Evolutionary conservation across 1,284 basidiomycete genomes (phyloP).

Genomic region (Moniliella sp.): DNA sequence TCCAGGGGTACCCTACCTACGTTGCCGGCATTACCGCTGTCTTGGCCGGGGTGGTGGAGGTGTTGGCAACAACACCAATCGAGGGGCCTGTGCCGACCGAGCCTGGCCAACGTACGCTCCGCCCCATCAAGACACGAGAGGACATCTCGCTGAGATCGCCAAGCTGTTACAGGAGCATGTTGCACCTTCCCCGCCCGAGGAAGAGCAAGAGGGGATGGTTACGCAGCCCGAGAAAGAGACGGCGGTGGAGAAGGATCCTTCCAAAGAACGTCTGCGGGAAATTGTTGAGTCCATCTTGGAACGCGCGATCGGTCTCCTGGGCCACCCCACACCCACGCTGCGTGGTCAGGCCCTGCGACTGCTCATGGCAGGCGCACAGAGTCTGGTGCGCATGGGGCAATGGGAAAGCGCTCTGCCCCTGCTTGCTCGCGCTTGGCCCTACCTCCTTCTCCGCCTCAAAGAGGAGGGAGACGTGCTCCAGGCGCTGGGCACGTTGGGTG

Average conservation of each 20-base stretch:
- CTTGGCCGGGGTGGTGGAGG: conserved; percentile 10
- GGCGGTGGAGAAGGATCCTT: no score
- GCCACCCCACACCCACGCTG: conserved; percentile 10
- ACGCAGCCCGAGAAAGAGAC: no score
- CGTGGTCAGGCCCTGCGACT: conserved; percentile 8
- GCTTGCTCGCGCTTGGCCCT: conserved; percentile 22
- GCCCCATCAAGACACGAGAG: not conserved
- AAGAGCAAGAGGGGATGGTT: no score
- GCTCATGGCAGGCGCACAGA: conserved; percentile 8
- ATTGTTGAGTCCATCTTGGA: conserved; percentile 6
- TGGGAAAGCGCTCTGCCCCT: conserved; percentile 16
- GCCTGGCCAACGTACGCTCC: not conserved
- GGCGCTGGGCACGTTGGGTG: no score
- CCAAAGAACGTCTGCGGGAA: no score
- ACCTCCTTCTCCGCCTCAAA: conserved; percentile 19
- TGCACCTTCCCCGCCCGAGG: no score
- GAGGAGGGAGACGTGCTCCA: not conserved
- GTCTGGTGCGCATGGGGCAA: conserved; percentile 9
- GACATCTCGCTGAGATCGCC: no score
- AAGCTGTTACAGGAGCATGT: no score
- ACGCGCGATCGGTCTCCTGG: conserved; percentile 9
- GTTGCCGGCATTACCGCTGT: conserved; percentile 19
- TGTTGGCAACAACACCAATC: not conserved
- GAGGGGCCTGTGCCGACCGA: no score
- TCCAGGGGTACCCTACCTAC: conserved; percentile 12